phyloP scores from a whole-genome alignment of 179 eudicot species.

The Carnegiea gigantea region DNA sequence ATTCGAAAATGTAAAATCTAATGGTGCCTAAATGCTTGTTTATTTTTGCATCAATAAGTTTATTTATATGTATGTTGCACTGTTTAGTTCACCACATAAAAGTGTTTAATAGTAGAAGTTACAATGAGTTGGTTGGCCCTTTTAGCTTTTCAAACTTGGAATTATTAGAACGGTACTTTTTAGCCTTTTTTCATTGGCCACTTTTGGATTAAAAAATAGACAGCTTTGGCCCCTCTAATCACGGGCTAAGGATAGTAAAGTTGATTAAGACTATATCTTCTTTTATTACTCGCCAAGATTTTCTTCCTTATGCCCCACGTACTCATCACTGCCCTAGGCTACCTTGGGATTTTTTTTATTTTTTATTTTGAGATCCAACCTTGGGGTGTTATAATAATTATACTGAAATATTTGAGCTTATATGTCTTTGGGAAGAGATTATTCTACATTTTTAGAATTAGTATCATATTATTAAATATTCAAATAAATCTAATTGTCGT shows the following conservation, averaged over 20 bases:
- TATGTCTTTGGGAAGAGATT: no score
- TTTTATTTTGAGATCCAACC: no score
- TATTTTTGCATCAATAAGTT: no score
- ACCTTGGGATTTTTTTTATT: no score
- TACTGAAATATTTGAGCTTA: not conserved
- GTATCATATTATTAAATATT: no score
- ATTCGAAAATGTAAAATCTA: no score
- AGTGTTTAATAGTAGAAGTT: not conserved
- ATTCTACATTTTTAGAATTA: no score
- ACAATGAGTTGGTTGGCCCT: not conserved
- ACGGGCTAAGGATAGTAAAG: conserved; percentile 18
- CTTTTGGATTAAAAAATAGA: conserved; percentile 12
- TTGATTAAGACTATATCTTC: conserved; percentile 17
- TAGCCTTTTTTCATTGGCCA: not conserved
- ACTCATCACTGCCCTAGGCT: not conserved
- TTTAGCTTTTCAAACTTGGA: not conserved
- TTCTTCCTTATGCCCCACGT: conserved; percentile 26
- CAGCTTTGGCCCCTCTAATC: conserved; percentile 22
- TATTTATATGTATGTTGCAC: no score
- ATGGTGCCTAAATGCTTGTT: no score
- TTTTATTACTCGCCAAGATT: conserved; percentile 8
- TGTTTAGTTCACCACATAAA: not conserved
- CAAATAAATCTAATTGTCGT: no score
- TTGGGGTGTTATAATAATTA: no score
- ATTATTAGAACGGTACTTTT: not conserved